phyloP scores from a whole-genome alignment of 2,329 filamentous ascomycete species.

The Talaromyces sp. region DNA sequence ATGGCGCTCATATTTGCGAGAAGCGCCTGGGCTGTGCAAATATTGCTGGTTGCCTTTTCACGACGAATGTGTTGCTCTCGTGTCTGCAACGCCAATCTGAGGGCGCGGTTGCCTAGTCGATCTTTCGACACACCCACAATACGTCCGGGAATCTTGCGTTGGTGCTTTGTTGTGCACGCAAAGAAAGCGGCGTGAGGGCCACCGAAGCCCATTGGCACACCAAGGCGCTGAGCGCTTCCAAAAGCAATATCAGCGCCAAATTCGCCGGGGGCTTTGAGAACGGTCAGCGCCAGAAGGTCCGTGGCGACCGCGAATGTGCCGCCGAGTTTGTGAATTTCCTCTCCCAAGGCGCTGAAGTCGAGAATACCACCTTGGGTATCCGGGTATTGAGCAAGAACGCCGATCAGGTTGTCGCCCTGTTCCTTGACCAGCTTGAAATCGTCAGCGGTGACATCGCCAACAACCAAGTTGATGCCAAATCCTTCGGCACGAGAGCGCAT shows the following conservation, averaged over 20 bases:
- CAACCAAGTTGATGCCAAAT: slow-evolving; percentile 76
- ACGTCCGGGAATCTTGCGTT: slow-evolving; percentile 88
- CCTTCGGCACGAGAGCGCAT: slow-evolving; percentile 79
- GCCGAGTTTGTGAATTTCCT: slow-evolving; percentile 69
- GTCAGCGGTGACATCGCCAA: slow-evolving; percentile 64
- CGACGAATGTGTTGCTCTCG: slow-evolving; percentile 92
- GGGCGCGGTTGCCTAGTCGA: slow-evolving; percentile 71
- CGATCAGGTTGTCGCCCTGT: slow-evolving; percentile 74
- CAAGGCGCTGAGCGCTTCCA: slow-evolving; percentile 84
- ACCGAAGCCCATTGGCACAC: slow-evolving; percentile 85
- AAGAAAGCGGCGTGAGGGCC: slow-evolving; percentile 98
- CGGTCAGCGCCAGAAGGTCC: slow-evolving; percentile 78
- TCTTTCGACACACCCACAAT: slow-evolving; percentile 90
- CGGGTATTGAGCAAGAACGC: slow-evolving; percentile 91
- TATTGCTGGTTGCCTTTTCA: slow-evolving; percentile 96
- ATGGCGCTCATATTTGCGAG: slow-evolving; percentile 94
- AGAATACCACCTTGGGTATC: slow-evolving; percentile 77
- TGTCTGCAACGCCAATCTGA: slow-evolving; percentile 82
- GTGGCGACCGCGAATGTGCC: slow-evolving; percentile 82
- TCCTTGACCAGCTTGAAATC: slow-evolving; percentile 62
- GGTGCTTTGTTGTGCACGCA: slow-evolving; percentile 81
- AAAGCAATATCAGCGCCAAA: slow-evolving; percentile 95
- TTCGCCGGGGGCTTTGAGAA: slow-evolving; percentile 84
- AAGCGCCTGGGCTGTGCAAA: slow-evolving; percentile 90
- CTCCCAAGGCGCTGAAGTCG: slow-evolving; percentile 68